Conservation (phyloP, 2,329 filamentous ascomycete genomes). For the Alternaria angustiovoidea region DNA sequence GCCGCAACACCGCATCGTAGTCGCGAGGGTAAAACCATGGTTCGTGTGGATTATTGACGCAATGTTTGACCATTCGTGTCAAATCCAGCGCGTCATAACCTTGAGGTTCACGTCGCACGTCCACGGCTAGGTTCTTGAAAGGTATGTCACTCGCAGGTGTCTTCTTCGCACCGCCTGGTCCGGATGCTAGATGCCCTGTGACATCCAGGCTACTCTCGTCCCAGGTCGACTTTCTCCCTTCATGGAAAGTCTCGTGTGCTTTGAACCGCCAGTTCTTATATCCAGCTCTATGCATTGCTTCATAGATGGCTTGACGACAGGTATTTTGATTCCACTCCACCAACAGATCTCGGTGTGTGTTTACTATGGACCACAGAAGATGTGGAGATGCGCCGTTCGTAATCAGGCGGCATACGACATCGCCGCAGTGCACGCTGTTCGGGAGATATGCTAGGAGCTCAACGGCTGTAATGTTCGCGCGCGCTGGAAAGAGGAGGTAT, state of each 20-base stretch:
- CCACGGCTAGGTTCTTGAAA: conserved; percentile 29
- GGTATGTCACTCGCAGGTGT: conserved; percentile 3
- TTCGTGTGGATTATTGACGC: conserved; percentile 21
- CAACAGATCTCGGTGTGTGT: conserved; percentile 22
- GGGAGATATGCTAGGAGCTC: conserved; percentile 38
- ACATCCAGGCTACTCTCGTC: conserved; percentile 17
- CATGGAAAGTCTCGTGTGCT: conserved; percentile 19
- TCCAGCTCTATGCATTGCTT: conserved; percentile 29
- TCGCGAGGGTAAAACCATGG: conserved; percentile 32
- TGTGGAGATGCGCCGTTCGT: conserved; percentile 26
- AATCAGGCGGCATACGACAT: conserved; percentile 34
- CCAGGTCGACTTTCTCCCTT: conserved; percentile 10
- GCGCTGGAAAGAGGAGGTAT: conserved; percentile 25
- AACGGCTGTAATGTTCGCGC: conserved; percentile 30
- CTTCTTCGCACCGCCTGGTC: background rate
- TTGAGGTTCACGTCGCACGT: conserved; percentile 24
- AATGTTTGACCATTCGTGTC: conserved; percentile 34
- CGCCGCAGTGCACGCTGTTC: conserved; percentile 26
- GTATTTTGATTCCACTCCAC: conserved; percentile 13
- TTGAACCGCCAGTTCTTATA: conserved; percentile 28
- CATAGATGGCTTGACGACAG: conserved; percentile 24
- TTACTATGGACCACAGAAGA: conserved; percentile 26
- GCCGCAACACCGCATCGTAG: conserved; percentile 20
- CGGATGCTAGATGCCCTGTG: conserved; percentile 7
- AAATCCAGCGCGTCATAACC: conserved; percentile 34